Base-by-base conservation (phyloP, 768 basidiomycete genomes). In the Mycena pura region DNA sequence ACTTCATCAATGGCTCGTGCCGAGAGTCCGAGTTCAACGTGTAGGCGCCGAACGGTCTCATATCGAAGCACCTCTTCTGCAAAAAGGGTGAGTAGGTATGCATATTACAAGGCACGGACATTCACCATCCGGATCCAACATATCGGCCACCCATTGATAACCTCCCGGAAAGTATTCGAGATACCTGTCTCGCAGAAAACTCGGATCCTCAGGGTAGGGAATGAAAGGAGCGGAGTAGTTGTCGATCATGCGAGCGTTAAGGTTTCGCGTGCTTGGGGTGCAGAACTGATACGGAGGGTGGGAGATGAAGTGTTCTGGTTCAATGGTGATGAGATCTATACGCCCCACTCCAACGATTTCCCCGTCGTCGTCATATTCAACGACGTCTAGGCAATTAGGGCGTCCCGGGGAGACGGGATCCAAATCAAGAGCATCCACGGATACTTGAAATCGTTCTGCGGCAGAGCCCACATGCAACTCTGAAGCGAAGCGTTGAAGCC, bases 61-160 rank as follows among this genome's bases (percentile, higher is more conserved):
- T 82, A 66, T 51, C 79, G 76, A 17, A 87, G 80, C 25, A 83
- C 70, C 62, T 85, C 82, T 63, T 70, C 86, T 86, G 31, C 2
- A 50, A 47, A 28, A 7, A n/a, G 0, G 2, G 4, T 19, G n/a
- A 36, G n/a, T n/a, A n/a, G n/a, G n/a, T 17, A 22, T 34, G 19
- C 19, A 32, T 17, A 24, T 13, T n/a, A 21, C 13, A 21, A n/a
- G 17, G 6, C 24, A n/a, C 9, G 17, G 11, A 52, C 24, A 21
- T 13, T 27, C 32, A 43, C 57, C 47, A 24, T 57, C 45, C 2
- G 55, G 44, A 27, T 51, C 49, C 15, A 5, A 11, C 3, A 43
- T n/a, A 13, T 50, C 31, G 0, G 29, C 22, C 11, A 15, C 13
- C 57, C 40, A 59, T 24, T 59, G 48, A 15, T 32, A 15, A 5